phyloP scores from a whole-genome alignment of 352 stramenopile species.

The Hyaloperonospora arabidopsidis region DNA sequence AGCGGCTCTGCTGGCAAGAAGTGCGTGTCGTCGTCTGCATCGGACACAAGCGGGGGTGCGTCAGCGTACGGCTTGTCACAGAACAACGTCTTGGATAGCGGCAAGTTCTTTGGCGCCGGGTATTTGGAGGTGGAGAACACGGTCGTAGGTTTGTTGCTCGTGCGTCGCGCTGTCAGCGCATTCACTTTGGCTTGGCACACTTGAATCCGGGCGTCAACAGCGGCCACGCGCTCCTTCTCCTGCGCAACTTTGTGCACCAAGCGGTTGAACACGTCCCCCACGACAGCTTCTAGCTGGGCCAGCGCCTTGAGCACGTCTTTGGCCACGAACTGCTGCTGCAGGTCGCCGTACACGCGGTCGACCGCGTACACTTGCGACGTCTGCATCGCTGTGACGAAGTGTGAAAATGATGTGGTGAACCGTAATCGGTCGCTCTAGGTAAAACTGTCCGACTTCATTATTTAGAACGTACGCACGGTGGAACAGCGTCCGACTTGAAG shows the following conservation, averaged over 20 bases:
- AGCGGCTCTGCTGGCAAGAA: conserved; percentile 73
- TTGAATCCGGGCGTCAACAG: conserved; percentile 64
- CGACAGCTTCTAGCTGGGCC: conserved; percentile 70
- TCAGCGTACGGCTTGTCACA: conserved; percentile 80
- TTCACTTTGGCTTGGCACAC: conserved; percentile 83
- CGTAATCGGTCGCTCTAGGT: not conserved
- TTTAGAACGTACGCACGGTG: too few species aligned
- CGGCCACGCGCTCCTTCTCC: conserved; percentile 72
- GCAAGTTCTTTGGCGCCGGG: conserved; percentile 61
- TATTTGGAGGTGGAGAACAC: conserved; percentile 87
- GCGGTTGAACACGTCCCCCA: conserved; percentile 81
- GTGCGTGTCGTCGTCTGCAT: conserved; percentile 71
- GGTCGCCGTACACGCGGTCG: conserved; percentile 82
- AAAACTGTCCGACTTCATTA: too few species aligned
- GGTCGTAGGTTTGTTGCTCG: conserved; percentile 80
- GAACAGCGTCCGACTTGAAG: conserved; percentile 7
- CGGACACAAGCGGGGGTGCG: conserved; percentile 51
- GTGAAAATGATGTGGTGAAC: not conserved
- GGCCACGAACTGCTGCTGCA: conserved; percentile 75
- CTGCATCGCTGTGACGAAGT: conserved; percentile 47
- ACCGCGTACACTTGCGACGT: conserved; percentile 82
- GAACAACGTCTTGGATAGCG: conserved; percentile 70
- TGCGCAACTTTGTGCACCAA: conserved; percentile 64
- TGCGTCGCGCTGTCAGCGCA: conserved; percentile 66
- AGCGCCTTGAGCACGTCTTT: conserved; percentile 84